Evolutionary conservation across 805 yeast species (phyloP).

Genomic region (Ogataea pilisensis): DNA sequence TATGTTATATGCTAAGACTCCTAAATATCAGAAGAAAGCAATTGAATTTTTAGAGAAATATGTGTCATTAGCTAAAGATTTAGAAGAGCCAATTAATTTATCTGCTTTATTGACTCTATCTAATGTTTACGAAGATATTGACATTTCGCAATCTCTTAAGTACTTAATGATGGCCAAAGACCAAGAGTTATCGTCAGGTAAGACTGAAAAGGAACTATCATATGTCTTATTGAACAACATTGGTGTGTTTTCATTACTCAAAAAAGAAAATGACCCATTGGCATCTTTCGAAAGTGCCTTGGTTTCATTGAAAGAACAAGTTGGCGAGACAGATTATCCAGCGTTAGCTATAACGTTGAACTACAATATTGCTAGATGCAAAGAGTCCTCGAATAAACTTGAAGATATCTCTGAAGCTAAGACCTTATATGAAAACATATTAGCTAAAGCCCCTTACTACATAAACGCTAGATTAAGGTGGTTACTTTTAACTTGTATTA

Average conservation of each 20-base stretch:
- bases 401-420: slow-evolving; percentile 28
- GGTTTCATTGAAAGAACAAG: slow-evolving; percentile 34
- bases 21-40: slow-evolving; percentile 43
- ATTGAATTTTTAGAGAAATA: slow-evolving; percentile 66
- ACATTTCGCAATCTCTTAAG: slow-evolving; percentile 61
- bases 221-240: slow-evolving; percentile 71
- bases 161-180: slow-evolving; percentile 44
- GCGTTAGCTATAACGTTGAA: slow-evolving; percentile 42
- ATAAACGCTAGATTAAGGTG: slow-evolving; percentile 71
- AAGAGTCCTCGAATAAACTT: slow-evolving; percentile 29
- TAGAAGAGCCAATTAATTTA: slow-evolving; percentile 53
- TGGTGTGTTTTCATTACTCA: slow-evolving; percentile 76
- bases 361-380: slow-evolving; percentile 75
- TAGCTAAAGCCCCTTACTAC: slow-evolving; percentile 62
- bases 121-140: slow-evolving; percentile 62
- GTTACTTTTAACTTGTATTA: slow-evolving; percentile 54
- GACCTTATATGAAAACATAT: slow-evolving; percentile 49
- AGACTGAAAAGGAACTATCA: slow-evolving; percentile 43
- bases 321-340: slow-evolving; percentile 14
- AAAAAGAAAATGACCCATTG: slow-evolving; percentile 44
- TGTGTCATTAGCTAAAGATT: slow-evolving; percentile 53
- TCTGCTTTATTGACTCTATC: slow-evolving; percentile 70
- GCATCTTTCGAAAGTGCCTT: slow-evolving; percentile 41
- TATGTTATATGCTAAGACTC: slow-evolving; percentile 54
- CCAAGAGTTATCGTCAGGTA: slow-evolving; percentile 39